These are phyloP conservation scores for Musa itinerans DNA, from an alignment of 176 grass and related monocot genomes.

Conservation along the genomic window DNA sequence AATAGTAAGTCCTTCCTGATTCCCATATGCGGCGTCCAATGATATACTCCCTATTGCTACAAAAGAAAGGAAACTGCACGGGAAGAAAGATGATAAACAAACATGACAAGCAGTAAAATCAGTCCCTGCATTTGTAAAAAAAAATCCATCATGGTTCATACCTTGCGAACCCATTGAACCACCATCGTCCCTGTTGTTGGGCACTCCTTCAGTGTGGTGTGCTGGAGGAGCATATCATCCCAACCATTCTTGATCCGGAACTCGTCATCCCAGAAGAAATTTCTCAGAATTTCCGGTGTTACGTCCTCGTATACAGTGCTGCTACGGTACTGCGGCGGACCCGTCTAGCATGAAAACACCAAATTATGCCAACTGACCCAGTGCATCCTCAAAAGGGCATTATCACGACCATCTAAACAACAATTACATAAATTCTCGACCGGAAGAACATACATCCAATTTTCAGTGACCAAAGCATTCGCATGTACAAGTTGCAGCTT, in stretches of 20 bases:
- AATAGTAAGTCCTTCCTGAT: conserved; percentile 66
- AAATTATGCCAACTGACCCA: neutral
- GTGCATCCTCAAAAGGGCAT: neutral
- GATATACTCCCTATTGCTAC: conserved; percentile 81
- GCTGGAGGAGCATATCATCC: conserved; percentile 90
- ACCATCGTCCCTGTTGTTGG: conserved; percentile 58
- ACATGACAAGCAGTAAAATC: neutral
- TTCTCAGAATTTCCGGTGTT: conserved; percentile 48
- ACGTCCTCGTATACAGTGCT: conserved; percentile 82
- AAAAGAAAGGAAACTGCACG: conserved; percentile 91
- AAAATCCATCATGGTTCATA: neutral
- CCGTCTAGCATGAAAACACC: conserved; percentile 33
- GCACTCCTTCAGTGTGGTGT: conserved; percentile 67
- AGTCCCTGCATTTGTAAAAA: neutral
- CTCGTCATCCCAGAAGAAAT: conserved; percentile 98
- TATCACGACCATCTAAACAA: neutral
- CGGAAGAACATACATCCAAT: neutral
- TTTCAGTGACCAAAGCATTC: neutral
- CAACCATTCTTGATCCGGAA: conserved; percentile 70
- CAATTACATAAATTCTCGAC: neutral
- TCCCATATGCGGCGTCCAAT: conserved; percentile 89
- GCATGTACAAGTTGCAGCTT: neutral
- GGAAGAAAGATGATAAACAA: conserved; percentile 8
- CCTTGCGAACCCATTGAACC: conserved; percentile 85
- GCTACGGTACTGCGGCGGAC: conserved; percentile 64